Conservation (phyloP, 2,329 filamentous ascomycete genomes). For the Calonectria hongkongensis region DNA sequence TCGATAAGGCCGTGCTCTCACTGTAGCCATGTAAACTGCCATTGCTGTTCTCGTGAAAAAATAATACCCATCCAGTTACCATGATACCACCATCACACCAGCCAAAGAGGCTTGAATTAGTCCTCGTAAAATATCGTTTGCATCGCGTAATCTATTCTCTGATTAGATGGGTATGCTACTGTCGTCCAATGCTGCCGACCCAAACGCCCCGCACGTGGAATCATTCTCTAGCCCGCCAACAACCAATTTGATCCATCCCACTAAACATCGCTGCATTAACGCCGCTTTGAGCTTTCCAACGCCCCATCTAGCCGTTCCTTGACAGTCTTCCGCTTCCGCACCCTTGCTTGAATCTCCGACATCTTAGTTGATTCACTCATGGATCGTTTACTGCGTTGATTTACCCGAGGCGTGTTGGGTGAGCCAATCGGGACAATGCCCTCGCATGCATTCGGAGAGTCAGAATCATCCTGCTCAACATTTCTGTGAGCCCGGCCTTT, state of each 20-base stretch:
- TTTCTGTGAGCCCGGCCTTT: neutral
- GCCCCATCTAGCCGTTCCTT: neutral
- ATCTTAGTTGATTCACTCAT: neutral
- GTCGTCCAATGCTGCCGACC: constrained; percentile 31
- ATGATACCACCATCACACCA: neutral
- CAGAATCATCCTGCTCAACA: neutral
- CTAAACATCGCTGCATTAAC: constrained; percentile 15
- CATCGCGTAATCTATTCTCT: constrained; percentile 38
- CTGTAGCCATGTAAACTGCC: neutral
- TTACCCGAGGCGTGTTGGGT: neutral
- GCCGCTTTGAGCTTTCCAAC: neutral
- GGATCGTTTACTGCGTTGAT: neutral
- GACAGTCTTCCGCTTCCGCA: constrained; percentile 12
- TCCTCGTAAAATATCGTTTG: constrained; percentile 21
- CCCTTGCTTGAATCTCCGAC: neutral
- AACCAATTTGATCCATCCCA: neutral
- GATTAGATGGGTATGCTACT: constrained; percentile 39
- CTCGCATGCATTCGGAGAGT: neutral
- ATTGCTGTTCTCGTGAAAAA: constrained; percentile 1
- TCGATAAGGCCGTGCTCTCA: constrained; percentile 58
- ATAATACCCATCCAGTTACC: constrained; percentile 15
- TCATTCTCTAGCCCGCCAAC: neutral
- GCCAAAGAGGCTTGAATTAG: neutral
- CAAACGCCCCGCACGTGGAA: constrained; percentile 41
- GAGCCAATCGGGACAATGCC: neutral